Evolutionary conservation across 1,284 basidiomycete genomes (phyloP).

Genomic region (Stereum hirsutum): DNA sequence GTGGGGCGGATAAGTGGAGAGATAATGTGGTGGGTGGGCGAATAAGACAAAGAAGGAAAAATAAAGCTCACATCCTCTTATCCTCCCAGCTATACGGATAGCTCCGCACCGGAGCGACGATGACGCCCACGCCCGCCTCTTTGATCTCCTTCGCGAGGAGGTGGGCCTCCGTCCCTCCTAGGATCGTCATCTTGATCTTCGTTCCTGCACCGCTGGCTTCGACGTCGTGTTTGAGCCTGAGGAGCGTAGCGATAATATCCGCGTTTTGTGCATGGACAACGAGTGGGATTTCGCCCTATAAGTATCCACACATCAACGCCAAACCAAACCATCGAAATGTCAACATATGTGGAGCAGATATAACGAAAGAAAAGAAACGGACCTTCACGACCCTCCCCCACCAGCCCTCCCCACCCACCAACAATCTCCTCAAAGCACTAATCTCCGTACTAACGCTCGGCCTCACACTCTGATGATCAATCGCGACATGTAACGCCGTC

Average conservation of each 20-base stretch:
- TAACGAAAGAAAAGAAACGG: constrained; percentile 17
- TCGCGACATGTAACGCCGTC: constrained; percentile 41
- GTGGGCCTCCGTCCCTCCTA: constrained; percentile 35
- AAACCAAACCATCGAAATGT: constrained; percentile 32
- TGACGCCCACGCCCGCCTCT: constrained; percentile 62
- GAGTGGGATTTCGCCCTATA: constrained; percentile 37
- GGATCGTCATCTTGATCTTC: constrained; percentile 16
- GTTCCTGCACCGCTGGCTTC: constrained; percentile 11
- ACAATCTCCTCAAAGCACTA: constrained; percentile 49
- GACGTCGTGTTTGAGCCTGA: constrained; percentile 32
- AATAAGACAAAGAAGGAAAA: too few species aligned
- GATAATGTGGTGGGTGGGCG: too few species aligned
- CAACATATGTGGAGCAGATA: constrained; percentile 41
- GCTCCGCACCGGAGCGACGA: constrained; percentile 45
- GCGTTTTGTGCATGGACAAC: constrained; percentile 40
- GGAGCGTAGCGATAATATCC: constrained; percentile 38
- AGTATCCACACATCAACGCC: not conserved
- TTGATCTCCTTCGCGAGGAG: constrained; percentile 38
- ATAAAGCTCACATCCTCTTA: constrained; percentile 37
- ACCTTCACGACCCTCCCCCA: too few species aligned
- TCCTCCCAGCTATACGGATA: constrained; percentile 44
- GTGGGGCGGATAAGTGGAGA: too few species aligned
- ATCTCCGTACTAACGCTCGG: constrained; percentile 58
- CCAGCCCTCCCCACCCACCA: too few species aligned
- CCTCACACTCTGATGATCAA: too few species aligned